Evolutionary conservation across 1,284 basidiomycete species (phyloP), one percentile per base, ranked within the genome.

Genomic region (Cutaneotrichosporon arboriforme): DNA sequence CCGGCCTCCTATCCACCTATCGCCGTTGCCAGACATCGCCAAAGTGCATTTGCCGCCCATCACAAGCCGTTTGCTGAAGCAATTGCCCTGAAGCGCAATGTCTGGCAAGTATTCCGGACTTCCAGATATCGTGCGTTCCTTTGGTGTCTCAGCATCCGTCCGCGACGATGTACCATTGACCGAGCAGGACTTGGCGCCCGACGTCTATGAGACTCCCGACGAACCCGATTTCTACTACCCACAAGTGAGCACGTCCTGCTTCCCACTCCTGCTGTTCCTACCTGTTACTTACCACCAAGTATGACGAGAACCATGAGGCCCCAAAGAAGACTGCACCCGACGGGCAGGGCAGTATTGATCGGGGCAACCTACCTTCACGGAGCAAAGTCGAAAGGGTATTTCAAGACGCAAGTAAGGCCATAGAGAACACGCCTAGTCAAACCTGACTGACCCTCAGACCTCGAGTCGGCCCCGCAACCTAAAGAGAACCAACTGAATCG

Each of bases 161-260:
- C 26, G 10, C 26, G 10, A 5, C 26, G 26, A 31, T 10, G 5
- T 5, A 31, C 17, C 36, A 17, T 14, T 33, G n/a, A 42, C 12
- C 4, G 8, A 21, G 2, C 55, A 93, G 89, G 90, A 93, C 70
- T 88, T 88, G 8, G 89, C 88, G 1, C 88, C 83, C 39, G 91
- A 96, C 70, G 82, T 94, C 36, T 96, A 94, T 68, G 91, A 96
- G 73, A 94, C 91, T 0, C 84, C 88, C 46, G 90, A 94, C 47
- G 69, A 71, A 46, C 68, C 68, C n/a, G 67, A 67, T 10, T 10
- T 31, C 7, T 5, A 7, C 7, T 31, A 31, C 26, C 26, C 26
- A 31, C 26, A 10, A 10, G 26, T 31, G 26, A 31, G 26, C 26
- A 31, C 10, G 26, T 7, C 26, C 5, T 31, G 26, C 26, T 31